A percentile compares a stretch with the other conserved stretches of the same genome.
Evolutionary conservation across 306 rosid genomes (phyloP).

Genomic region (Trifolium fragiferum): DNA sequence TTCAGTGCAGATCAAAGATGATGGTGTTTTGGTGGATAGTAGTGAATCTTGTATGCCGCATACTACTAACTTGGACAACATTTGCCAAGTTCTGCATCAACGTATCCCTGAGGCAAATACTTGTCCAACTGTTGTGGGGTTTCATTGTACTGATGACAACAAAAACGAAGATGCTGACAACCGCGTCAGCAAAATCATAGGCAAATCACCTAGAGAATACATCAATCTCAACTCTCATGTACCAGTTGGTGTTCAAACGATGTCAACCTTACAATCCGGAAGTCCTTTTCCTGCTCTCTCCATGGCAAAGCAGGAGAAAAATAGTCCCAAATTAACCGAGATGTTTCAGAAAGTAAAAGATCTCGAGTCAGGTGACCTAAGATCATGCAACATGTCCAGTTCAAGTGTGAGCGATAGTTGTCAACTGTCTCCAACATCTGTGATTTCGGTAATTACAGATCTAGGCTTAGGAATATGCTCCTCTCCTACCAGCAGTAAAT

Average conservation of each 20-base stretch:
- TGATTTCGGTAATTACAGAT: slow-evolving; percentile 83
- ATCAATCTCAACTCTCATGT: slow-evolving; percentile 54
- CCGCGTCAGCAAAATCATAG: slow-evolving; percentile 40
- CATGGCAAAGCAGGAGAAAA: slow-evolving; percentile 51
- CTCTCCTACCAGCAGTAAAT: slow-evolving; percentile 51
- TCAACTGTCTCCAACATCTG: slow-evolving; percentile 78
- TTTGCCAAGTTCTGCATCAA: slow-evolving; percentile 48
- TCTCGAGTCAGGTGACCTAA: slow-evolving; percentile 58
- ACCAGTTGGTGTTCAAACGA: slow-evolving; percentile 51
- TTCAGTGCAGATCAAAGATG: no score
- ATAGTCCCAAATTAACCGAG: slow-evolving; percentile 53
- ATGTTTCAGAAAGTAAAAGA: slow-evolving; percentile 67
- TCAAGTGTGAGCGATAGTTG: slow-evolving; percentile 70
- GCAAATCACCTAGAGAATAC: slow-evolving; percentile 51
- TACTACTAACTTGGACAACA: slow-evolving; percentile 58
- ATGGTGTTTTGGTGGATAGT: no score
- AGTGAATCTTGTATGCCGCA: no score
- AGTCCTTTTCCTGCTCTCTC: slow-evolving; percentile 46
- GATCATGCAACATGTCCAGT: slow-evolving; percentile 71
- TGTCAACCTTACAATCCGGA: slow-evolving; percentile 48
- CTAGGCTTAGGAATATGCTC: slow-evolving; percentile 78
- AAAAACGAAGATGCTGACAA: slow-evolving; percentile 48
- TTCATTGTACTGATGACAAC: slow-evolving; percentile 46
- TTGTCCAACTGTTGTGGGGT: slow-evolving; percentile 64
- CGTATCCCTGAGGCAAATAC: slow-evolving; percentile 49